These are phyloP conservation scores for Clarireedia monteithiana DNA, from an alignment of 2,329 filamentous ascomycete species.

Conservation along the genomic window DNA sequence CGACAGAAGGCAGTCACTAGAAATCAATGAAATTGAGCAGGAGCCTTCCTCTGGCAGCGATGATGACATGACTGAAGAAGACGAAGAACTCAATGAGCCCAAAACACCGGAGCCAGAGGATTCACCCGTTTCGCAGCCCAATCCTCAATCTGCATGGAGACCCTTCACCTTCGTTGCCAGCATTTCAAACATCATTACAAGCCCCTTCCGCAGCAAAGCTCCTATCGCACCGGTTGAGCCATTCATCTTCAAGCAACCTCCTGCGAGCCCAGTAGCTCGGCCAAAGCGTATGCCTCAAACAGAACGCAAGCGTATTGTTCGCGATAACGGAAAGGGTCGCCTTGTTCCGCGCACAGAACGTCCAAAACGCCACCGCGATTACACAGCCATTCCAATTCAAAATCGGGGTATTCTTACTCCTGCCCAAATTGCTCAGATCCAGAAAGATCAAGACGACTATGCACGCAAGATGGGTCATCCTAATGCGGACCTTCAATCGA, in stretches of 20 bases:
- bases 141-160: not conserved
- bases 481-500: not conserved
- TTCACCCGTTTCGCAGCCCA: not conserved
- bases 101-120: not conserved
- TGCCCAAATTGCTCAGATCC: not conserved
- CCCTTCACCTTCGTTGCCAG: not conserved
- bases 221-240: not conserved
- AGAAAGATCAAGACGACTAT: not conserved
- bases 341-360: constrained; percentile 2
- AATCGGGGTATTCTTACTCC: not conserved
- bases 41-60: not conserved
- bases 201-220: constrained; percentile 1
- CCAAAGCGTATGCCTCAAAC: not conserved
- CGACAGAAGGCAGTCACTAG: not conserved
- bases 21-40: not conserved
- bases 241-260: constrained; percentile 1
- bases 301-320: constrained; percentile 3
- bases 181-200: not conserved
- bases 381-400: not conserved
- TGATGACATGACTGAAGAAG: not conserved
- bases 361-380: not conserved
- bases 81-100: not conserved
- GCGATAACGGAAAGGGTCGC: not conserved
- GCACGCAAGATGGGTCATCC: not conserved
- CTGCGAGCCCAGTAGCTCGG: not conserved